A percentile compares a stretch with the other conserved stretches of the same genome.
Evolutionary conservation across 75 land plant genomes (phyloP).

Genomic region (Gnetum montanum): DNA sequence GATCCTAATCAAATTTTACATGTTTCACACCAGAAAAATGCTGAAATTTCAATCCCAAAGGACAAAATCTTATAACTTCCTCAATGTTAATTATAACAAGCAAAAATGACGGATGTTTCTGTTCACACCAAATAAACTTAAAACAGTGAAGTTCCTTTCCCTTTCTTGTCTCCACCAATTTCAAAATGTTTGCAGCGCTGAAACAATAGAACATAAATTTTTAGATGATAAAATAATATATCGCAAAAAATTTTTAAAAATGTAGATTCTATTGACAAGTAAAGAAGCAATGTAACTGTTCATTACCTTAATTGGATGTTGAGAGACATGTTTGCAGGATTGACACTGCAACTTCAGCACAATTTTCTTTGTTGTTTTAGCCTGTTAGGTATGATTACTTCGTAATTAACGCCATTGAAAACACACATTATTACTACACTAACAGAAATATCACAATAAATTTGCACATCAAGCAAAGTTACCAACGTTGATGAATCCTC

Average conservation of each 20-base stretch:
- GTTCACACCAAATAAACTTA: slow-evolving; percentile 17
- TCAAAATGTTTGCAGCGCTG: slow-evolving; percentile 77
- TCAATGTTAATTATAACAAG: too few relatives aligned
- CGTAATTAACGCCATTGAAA: too few relatives aligned
- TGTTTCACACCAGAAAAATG: too few relatives aligned
- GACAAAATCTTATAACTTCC: too few relatives aligned
- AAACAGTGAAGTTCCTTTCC: slow-evolving; percentile 59
- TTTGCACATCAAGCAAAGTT: too few relatives aligned
- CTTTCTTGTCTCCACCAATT: slow-evolving; percentile 69
- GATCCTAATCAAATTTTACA: too few relatives aligned
- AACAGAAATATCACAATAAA: too few relatives aligned
- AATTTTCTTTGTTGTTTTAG: slow-evolving; percentile 59
- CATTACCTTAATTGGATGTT: slow-evolving; percentile 47
- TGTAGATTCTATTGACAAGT: background rate
- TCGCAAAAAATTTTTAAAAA: background rate
- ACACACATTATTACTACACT: too few relatives aligned
- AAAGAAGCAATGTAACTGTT: background rate
- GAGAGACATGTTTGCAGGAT: slow-evolving; percentile 49
- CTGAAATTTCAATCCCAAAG: too few relatives aligned
- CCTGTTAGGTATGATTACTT: slow-evolving; percentile 21
- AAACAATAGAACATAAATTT: background rate
- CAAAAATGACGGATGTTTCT: too few relatives aligned
- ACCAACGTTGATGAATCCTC: too few relatives aligned
- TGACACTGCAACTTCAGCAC: slow-evolving; percentile 55
- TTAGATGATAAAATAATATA: background rate